phyloP scores from a whole-genome alignment of 2,329 filamentous ascomycete genomes.

The Fusarium setosum region DNA sequence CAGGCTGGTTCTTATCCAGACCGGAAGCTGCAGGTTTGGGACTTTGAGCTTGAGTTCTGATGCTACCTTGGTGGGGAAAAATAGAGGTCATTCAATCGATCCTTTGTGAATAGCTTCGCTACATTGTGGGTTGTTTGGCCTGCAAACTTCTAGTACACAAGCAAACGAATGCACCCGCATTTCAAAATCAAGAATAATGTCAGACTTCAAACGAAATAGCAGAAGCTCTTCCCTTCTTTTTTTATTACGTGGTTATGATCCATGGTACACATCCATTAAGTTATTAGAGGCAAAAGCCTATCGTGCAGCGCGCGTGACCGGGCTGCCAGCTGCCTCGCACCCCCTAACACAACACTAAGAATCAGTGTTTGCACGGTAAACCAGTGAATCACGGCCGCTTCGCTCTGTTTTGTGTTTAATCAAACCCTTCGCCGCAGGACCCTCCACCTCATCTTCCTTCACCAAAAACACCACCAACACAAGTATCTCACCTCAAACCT shows the following conservation, averaged over 20 bases:
- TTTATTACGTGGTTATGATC: no score
- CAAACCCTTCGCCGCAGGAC: neutral
- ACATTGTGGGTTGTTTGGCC: no score
- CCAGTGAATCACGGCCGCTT: neutral
- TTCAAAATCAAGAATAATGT: no score
- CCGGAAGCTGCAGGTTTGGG: constrained; percentile 31
- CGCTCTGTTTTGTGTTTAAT: neutral
- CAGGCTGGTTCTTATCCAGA: constrained; percentile 19
- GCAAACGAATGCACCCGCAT: no score
- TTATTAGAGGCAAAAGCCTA: no score
- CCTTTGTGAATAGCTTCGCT: neutral
- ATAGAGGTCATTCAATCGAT: no score
- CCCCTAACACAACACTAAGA: neutral
- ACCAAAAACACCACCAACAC: neutral
- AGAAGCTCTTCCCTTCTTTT: no score
- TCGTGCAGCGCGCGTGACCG: neutral
- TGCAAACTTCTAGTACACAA: no score
- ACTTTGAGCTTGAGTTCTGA: constrained; percentile 25
- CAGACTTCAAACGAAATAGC: no score
- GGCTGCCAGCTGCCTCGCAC: neutral
- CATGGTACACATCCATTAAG: no score
- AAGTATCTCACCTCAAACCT: neutral
- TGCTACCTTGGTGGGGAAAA: no score
- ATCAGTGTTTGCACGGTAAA: constrained; percentile 2
- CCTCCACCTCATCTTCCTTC: no score